Evolutionary conservation across 1,284 basidiomycete genomes (phyloP).

Genomic region (Rhodotorula sp.): DNA sequence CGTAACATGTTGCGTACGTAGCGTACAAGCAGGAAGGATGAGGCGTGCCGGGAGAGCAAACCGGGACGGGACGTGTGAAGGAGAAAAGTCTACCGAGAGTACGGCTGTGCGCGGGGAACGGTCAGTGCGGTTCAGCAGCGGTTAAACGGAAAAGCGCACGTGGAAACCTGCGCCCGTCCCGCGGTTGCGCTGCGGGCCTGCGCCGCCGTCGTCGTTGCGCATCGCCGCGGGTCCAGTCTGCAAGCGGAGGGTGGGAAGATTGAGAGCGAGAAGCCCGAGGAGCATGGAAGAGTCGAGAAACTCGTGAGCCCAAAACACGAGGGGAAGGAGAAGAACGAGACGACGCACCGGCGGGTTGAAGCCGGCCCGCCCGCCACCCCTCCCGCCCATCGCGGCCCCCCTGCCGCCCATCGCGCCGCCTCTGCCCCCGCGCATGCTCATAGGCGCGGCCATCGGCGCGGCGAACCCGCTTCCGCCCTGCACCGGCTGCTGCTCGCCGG

Average conservation of each 20-base stretch:
- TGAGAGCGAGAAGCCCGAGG: too few relatives aligned
- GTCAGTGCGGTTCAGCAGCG: background rate
- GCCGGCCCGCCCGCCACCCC: background rate
- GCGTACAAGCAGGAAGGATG: background rate
- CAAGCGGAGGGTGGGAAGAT: too few relatives aligned
- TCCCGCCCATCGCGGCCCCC: background rate
- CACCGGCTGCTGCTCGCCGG: background rate
- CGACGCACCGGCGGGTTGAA: conserved; percentile 32
- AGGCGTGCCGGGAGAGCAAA: background rate
- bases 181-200: conserved; percentile 31
- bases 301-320: background rate
- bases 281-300: background rate
- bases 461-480: conserved; percentile 25
- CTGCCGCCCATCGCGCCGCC: background rate
- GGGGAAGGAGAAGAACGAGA: background rate
- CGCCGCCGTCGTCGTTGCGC: conserved; percentile 32
- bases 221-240: conserved; percentile 38
- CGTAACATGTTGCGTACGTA: background rate
- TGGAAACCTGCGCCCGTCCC: conserved; percentile 34
- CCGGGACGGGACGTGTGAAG: background rate
- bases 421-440: conserved; percentile 12
- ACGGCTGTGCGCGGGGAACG: conserved; percentile 16
- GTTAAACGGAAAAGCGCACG: conserved; percentile 10
- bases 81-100: conserved; percentile 31
- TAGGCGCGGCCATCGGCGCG: conserved; percentile 27